Evolutionary conservation across 495 filamentous ascomycete species (phyloP), one percentile per base, ranked within the genome.

Genomic region (Chaetomium tenue): DNA sequence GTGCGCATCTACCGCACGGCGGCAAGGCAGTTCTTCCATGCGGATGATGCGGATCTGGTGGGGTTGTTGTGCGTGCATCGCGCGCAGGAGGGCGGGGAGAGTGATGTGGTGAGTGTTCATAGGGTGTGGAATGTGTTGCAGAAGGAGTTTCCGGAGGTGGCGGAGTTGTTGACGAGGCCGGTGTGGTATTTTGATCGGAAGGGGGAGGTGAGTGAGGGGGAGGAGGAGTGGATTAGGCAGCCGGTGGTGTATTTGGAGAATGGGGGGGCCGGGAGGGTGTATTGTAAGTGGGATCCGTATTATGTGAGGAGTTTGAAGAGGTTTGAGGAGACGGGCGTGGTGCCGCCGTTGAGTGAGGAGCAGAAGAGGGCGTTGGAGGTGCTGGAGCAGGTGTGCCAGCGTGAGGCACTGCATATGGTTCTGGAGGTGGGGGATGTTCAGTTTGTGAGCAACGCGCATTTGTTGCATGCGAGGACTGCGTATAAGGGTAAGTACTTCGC

Each of bases 151-250:
- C 92, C 91, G 0, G 91, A 94, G 67, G 88, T 95, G 9, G 84
- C 90, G 0, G 83, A 88, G 75, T 85, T 85, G 39, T 79, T 97
- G 56, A 87, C 88, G 3, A 76, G 86, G 63, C 91, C 91, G 0
- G 86, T 89, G 68, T 97, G 92, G 92, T 95, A 94, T 77, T 94
- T 97, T 71, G 92, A 97, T 74, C 90, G 92, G 65, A 97, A 97
- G 76, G 92, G 92, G 50, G 92, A 96, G 78, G 86, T 83, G 2
- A 87, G 83, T 40, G 78, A 81, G 44, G 91, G 89, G 30, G 79
- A 96, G 75, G 86, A 92, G 44, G 86, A 88, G 58, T 97, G 84
- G 70, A 89, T 93, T 72, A 82, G 83, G 37, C 86, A 86, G 25
- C 83, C 84, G 28, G 86, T 96, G 3, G 81, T 96, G 46, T 95